Percentiles rank a stretch among this genome's conserved stretches.
Conservation (phyloP, 129 eudicot genomes). For the Calendula officinalis region DNA sequence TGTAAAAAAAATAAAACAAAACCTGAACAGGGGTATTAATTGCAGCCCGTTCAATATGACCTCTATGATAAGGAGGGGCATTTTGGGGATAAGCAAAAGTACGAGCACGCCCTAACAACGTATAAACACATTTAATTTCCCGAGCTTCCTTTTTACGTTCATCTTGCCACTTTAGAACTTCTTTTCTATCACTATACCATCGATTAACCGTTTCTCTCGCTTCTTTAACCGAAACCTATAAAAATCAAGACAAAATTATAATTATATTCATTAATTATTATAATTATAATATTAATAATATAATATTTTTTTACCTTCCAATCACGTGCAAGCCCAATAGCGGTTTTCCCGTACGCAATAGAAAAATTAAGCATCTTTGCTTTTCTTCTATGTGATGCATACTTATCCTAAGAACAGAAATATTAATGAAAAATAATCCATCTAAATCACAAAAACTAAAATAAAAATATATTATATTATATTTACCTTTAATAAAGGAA, state of each 20-base stretch:
- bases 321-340: conserved; percentile 87
- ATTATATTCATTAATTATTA: not conserved
- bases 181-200: conserved; percentile 92
- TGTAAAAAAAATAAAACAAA: not conserved
- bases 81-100: conserved; percentile 55
- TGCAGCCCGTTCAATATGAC: conserved; percentile 98
- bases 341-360: conserved; percentile 92
- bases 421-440: not conserved
- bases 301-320: conserved; percentile 60
- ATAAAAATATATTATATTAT: not conserved
- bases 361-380: conserved; percentile 98
- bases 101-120: conserved; percentile 89
- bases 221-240: conserved; percentile 80
- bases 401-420: conserved; percentile 59
- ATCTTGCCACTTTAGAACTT: conserved; percentile 84
- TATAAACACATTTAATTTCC: conserved; percentile 47
- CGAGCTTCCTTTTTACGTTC: conserved; percentile 72
- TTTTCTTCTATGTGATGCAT: conserved; percentile 95
- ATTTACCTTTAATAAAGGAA: conserved; percentile 77
- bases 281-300: not conserved
- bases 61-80: conserved; percentile 41
- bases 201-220: conserved; percentile 83
- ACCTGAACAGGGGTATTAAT: conserved; percentile 99
- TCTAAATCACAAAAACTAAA: not conserved
- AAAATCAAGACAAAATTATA: not conserved